Conservation (phyloP, 345 rosid genomes). For the Lumnitzera littorea region DNA sequence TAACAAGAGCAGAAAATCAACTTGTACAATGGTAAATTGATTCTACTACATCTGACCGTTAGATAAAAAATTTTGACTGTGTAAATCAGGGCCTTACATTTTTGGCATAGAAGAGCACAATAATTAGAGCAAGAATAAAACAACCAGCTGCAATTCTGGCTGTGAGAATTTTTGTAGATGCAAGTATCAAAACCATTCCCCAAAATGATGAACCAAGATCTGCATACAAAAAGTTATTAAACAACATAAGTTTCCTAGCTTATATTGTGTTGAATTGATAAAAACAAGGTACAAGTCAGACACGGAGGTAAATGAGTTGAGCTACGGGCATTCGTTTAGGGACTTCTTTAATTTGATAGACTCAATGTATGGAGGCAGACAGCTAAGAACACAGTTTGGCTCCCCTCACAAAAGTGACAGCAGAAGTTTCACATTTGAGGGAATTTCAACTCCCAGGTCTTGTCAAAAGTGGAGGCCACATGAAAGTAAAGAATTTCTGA, state of each 20-base stretch:
- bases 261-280: too few relatives aligned
- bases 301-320: too few relatives aligned
- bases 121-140: slow-evolving; percentile 60
- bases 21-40: neutral
- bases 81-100: slow-evolving; percentile 45
- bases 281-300: too few relatives aligned
- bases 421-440: too few relatives aligned
- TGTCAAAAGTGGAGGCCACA: too few relatives aligned
- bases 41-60: slow-evolving; percentile 3
- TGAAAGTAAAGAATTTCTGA: too few relatives aligned
- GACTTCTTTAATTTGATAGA: too few relatives aligned
- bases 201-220: slow-evolving; percentile 99
- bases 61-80: neutral
- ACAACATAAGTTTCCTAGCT: slow-evolving; percentile 1
- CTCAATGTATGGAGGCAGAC: too few relatives aligned
- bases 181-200: slow-evolving; percentile 97
- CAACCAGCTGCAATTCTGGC: slow-evolving; percentile 96
- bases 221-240: slow-evolving; percentile 19
- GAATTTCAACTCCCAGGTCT: too few relatives aligned
- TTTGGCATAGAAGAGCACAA: slow-evolving; percentile 83
- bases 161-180: slow-evolving; percentile 75
- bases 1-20: neutral
- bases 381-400: too few relatives aligned
- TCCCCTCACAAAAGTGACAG: too few relatives aligned
- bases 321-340: too few relatives aligned